Evolutionary conservation across 176 grass and related monocot species (phyloP).

Genomic region (Pharus latifolius): DNA sequence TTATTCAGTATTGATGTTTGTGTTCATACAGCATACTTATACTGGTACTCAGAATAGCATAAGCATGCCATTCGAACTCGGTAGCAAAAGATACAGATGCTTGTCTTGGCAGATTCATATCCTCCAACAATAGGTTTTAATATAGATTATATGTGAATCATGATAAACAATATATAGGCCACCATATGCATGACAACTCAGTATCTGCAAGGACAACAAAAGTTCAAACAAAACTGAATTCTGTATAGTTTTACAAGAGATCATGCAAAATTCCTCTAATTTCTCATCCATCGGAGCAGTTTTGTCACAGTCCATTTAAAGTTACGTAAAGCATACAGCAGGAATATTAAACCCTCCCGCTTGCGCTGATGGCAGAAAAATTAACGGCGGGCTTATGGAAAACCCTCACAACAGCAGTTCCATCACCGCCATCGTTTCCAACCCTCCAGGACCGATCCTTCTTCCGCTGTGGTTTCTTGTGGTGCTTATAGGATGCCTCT

Average conservation of each 20-base stretch:
- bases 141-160: neutral
- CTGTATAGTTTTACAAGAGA: neutral
- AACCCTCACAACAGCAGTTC: slow-evolving; percentile 33
- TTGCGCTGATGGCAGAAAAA: neutral
- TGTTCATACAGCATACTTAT: too few relatives aligned
- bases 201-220: neutral
- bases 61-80: too few relatives aligned
- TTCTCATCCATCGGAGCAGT: neutral
- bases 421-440: slow-evolving; percentile 32
- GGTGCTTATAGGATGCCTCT: slow-evolving; percentile 31
- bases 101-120: too few relatives aligned
- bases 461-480: slow-evolving; percentile 62
- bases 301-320: too few relatives aligned
- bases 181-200: neutral
- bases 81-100: too few relatives aligned
- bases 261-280: neutral
- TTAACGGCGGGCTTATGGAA: slow-evolving; percentile 37
- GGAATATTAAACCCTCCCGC: neutral
- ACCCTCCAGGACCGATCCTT: slow-evolving; percentile 75
- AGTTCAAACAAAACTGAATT: neutral
- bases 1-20: too few relatives aligned
- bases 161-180: neutral
- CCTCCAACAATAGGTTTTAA: too few relatives aligned
- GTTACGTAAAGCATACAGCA: neutral
- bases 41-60: too few relatives aligned